These are phyloP conservation scores for Cladophialophora carrionii DNA, from an alignment of 2,329 filamentous ascomycete genomes.

Conservation along the genomic window DNA sequence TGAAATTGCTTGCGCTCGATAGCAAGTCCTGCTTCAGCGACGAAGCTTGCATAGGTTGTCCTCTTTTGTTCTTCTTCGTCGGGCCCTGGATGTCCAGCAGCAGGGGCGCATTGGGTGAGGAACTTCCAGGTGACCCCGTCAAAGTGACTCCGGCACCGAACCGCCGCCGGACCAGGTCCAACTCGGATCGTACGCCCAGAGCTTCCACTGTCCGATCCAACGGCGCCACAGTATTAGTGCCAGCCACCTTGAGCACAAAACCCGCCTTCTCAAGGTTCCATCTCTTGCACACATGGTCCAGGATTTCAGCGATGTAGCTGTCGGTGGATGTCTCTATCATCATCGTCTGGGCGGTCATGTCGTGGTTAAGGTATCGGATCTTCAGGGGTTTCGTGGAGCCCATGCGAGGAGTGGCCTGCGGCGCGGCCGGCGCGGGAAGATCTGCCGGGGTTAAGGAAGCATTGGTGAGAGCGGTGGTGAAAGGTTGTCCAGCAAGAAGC, in stretches of 20 bases:
- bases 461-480: constrained; percentile 52
- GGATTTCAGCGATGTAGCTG: constrained; percentile 69
- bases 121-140: constrained; percentile 63
- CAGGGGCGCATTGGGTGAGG: constrained; percentile 67
- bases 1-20: constrained; percentile 55
- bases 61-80: constrained; percentile 51
- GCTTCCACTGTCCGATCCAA: constrained; percentile 68
- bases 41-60: constrained; percentile 51
- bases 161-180: constrained; percentile 64
- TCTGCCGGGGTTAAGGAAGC: constrained; percentile 52
- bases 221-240: constrained; percentile 65
- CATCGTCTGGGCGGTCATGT: constrained; percentile 58
- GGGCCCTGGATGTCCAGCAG: constrained; percentile 51
- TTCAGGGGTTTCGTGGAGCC: constrained; percentile 62
- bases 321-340: constrained; percentile 64
- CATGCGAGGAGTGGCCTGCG: constrained; percentile 57
- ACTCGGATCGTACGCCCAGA: constrained; percentile 61
- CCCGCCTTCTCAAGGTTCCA: constrained; percentile 67
- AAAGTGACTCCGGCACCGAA: constrained; percentile 63
- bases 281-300: constrained; percentile 65
- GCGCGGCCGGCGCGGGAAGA: constrained; percentile 48
- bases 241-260: constrained; percentile 65
- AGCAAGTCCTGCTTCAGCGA: constrained; percentile 54
- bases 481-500: constrained; percentile 49
- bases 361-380: constrained; percentile 63